phyloP scores from a whole-genome alignment of 179 eudicot species.

The Spinacia oleracea region DNA sequence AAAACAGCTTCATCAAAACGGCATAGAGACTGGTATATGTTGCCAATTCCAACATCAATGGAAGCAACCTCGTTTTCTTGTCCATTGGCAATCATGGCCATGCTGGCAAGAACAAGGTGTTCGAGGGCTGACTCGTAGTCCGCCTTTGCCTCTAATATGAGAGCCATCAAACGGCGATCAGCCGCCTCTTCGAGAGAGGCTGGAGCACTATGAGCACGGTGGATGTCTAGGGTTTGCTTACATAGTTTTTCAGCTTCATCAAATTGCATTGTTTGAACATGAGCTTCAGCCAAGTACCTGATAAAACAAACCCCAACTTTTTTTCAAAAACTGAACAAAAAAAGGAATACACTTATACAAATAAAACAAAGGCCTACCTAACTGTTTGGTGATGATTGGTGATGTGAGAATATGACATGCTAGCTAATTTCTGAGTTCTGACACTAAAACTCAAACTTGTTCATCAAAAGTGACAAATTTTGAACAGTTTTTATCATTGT shows the following conservation, averaged over 20 bases:
- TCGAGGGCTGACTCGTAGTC: constrained; percentile 90
- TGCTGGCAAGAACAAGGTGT: constrained; percentile 96
- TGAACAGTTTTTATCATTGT: neutral
- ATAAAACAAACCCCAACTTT: constrained; percentile 4
- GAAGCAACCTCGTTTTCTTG: constrained; percentile 95
- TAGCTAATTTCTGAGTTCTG: neutral
- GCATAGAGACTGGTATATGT: constrained; percentile 75
- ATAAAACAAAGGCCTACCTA: neutral
- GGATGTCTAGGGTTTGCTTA: constrained; percentile 92
- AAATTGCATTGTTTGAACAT: constrained; percentile 96
- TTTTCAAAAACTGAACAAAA: neutral
- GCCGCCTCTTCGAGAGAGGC: constrained; percentile 99
- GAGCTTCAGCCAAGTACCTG: constrained; percentile 96
- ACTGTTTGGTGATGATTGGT: neutral
- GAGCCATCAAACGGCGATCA: constrained; percentile 97
- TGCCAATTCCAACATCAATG: constrained; percentile 90
- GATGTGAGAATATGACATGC: constrained; percentile 9
- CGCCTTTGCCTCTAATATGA: constrained; percentile 91
- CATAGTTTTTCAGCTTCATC: constrained; percentile 84
- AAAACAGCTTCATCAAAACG: constrained; percentile 95
- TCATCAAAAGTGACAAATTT: constrained; percentile 5
- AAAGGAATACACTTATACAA: too few species aligned
- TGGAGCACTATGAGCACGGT: constrained; percentile 84
- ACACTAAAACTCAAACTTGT: constrained; percentile 6
- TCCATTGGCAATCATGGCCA: constrained; percentile 98